Base-by-base conservation (phyloP, 768 basidiomycete genomes). In the Amanita polypyramis region DNA sequence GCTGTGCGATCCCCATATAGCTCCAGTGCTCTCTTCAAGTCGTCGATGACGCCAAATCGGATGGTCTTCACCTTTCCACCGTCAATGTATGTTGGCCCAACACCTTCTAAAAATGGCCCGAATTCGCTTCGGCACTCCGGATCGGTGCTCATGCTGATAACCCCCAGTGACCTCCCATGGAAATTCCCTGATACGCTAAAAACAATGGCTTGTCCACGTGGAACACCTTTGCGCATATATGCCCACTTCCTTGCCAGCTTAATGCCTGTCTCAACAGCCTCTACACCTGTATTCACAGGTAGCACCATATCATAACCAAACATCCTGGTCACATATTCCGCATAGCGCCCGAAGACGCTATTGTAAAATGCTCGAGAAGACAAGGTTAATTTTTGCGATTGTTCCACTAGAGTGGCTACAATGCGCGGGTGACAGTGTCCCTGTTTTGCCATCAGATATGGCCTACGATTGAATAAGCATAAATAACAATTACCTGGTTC, bases 231-330 rank as follows among this genome's bases (percentile, higher is more conserved):
- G 68, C 77, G 77, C 69, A 74, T 74, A 66, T 98, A 97, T 2
- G 86, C 95, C 96, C 96, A 98, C 70, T 97, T 97, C 55, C 96
- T 69, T 0, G 96, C 84, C 14, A 98, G 75, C 74, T 99, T 99
- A 62, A 99, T 65, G n/a, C 84, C 80, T 0, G 94, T 96, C 70
- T 99, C 96, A 47, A 98, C 96, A 6, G 96, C 96, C 60, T 99
- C 96, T 0, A 93, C 93, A 39, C 95, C 95, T 0, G 95, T 98
- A 74, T 99, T 99, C 93, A 98, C 96, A 19, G 95, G 94, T 7
- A 98, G 72, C 1, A 96, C 91, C 82, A 92, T 93, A 53, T 95
- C 94, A 63, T 87, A 97, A 10, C 83, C 84, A 59, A 95, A 92
- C 67, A 87, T 77, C 50, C 78, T 68, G 1, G 85, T 90, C 51